Base-by-base conservation (phyloP, 176 grass and related monocot genomes). In the Pharus latifolius region DNA sequence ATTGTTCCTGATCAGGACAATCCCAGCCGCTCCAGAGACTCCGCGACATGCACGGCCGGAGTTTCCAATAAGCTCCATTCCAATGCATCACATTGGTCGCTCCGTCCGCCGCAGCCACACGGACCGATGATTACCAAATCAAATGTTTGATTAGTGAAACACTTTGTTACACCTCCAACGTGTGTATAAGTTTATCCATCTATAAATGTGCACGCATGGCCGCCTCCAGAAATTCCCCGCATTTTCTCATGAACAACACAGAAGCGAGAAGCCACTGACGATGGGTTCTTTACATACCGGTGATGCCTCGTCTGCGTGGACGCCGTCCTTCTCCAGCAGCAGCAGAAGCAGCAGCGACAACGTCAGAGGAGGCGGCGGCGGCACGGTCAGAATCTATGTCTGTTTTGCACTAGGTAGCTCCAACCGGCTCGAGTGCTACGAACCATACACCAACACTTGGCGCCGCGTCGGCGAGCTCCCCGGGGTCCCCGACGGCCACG, bases 361-460 rank as follows among this genome's bases (percentile, higher is more conserved):
- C 46, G 44, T 24, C 29, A 7, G 6, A 32, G 15, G 12, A 2
- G 14, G 25, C 10, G 28, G 31, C 1, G 31, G 17, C 16, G 72
- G 44, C 32, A 17, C 45, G 25, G 70, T 68, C 17, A 80, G 76
- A 54, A 91, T 87, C 38, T 87, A 83, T 76, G 71, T 67, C 7
- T 83, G 71, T 54, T 91, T 87, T 1, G 77, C 83, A 7, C 22
- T 29, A 15, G 76, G 60, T 22, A 18, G 14, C 19, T 26, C 60
- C 14, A 87, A 83, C 34, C 82, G 69, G 54, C 64, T 91, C 18
- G 80, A 87, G 60, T 80, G 69, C 60, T 87, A 91, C 66, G 76
- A 91, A 66, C 83, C 76, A 0, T 48, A 31, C 34, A 55, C 57
- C 74, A 77, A 87, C 83, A 87, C 71, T 3, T 87, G 83, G 80